Conservation (phyloP, 2,329 filamentous ascomycete genomes). For the Lasiodiplodia hormozganensis region DNA sequence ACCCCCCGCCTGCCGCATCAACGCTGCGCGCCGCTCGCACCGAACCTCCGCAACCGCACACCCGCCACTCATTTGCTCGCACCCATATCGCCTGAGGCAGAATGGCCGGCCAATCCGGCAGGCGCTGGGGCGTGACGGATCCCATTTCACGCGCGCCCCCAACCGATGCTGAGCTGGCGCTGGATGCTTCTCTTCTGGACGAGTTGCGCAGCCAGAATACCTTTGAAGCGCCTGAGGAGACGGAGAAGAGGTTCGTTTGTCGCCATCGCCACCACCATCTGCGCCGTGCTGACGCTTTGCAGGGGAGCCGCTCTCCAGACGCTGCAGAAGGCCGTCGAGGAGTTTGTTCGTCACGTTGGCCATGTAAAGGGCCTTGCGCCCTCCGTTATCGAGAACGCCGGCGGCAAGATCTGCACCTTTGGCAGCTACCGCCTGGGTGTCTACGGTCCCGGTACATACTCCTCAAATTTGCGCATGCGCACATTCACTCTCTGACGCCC, state of each 20-base stretch:
- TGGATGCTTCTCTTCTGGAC: constrained; percentile 79
- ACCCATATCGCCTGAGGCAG: constrained; percentile 1
- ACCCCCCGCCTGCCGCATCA: neutral
- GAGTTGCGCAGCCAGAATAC: constrained; percentile 90
- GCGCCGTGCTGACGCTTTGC: constrained; percentile 33
- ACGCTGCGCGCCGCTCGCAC: neutral
- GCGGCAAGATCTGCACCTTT: constrained; percentile 94
- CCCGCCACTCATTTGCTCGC: neutral
- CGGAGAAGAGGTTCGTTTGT: constrained; percentile 72
- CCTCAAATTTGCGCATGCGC: neutral
- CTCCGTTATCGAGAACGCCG: constrained; percentile 79
- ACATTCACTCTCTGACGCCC: constrained; percentile 3
- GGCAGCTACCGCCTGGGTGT: constrained; percentile 95
- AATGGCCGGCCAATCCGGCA: constrained; percentile 44
- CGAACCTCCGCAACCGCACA: neutral
- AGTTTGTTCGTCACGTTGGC: constrained; percentile 86
- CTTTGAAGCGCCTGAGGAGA: constrained; percentile 85
- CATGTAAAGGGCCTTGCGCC: constrained; percentile 75
- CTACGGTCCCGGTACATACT: constrained; percentile 73
- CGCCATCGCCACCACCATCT: neutral
- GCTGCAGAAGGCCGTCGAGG: constrained; percentile 74
- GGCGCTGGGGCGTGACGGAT: constrained; percentile 75
- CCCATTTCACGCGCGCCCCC: constrained; percentile 82
- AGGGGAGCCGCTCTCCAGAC: constrained; percentile 53
- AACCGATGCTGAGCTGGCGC: constrained; percentile 75